Evolutionary conservation across 257 asterid species (phyloP).

Genomic region (Solanum chmielewskii): DNA sequence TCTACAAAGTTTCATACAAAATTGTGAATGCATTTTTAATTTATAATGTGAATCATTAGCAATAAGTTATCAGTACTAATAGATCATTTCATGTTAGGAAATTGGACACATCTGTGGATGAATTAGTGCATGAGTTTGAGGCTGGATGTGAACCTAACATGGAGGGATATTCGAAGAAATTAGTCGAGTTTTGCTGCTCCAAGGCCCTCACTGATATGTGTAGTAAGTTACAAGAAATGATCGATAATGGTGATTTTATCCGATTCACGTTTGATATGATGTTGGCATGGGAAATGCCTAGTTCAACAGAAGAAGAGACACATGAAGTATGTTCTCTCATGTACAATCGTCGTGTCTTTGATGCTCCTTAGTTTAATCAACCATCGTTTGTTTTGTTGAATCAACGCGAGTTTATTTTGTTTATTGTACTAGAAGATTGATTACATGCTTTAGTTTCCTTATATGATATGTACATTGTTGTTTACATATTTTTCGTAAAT

Average conservation of each 20-base stretch:
- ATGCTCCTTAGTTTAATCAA: not conserved
- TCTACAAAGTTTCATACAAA: not conserved
- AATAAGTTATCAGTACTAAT: not conserved
- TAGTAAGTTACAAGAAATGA: constrained; percentile 30
- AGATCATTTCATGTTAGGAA: constrained; percentile 25
- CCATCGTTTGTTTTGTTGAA: not conserved
- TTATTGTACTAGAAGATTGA: not conserved
- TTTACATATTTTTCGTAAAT: not conserved
- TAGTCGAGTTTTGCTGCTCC: constrained; percentile 59
- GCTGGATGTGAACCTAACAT: constrained; percentile 34
- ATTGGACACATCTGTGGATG: constrained; percentile 31
- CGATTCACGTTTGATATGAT: constrained; percentile 88
- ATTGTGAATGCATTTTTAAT: not conserved
- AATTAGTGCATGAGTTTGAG: constrained; percentile 46
- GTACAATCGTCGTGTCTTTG: no score
- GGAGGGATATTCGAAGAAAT: constrained; percentile 47
- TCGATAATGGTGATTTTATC: constrained; percentile 48
- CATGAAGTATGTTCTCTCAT: constrained; percentile 6
- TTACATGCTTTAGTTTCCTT: not conserved
- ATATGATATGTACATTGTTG: not conserved
- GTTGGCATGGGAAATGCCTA: constrained; percentile 87
- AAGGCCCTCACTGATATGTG: constrained; percentile 45
- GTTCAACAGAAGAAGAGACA: constrained; percentile 37
- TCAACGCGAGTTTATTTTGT: not conserved
- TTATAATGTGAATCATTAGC: not conserved